phyloP scores from a whole-genome alignment of 257 asterid genomes.

The Catharanthus roseus region DNA sequence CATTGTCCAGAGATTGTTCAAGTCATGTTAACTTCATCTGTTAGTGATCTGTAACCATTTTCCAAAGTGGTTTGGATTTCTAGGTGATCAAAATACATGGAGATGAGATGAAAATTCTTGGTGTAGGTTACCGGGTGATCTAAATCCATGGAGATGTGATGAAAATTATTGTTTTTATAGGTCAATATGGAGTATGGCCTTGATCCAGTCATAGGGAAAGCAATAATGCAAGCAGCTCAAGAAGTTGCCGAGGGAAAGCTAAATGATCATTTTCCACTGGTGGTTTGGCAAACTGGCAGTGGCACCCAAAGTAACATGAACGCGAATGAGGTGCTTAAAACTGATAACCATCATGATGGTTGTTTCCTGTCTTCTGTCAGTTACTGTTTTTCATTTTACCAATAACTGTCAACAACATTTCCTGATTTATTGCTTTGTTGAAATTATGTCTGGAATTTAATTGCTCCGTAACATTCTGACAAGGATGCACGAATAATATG shows the following conservation, averaged over 20 bases:
- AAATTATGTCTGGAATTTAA: not conserved
- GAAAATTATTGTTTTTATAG: constrained; percentile 29
- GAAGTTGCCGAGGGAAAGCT: constrained; percentile 96
- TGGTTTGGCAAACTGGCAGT: constrained; percentile 99
- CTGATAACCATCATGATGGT: constrained; percentile 7
- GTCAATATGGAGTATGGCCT: constrained; percentile 95
- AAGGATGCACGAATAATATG: not conserved
- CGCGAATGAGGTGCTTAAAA: constrained; percentile 78
- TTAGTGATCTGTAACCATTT: not conserved
- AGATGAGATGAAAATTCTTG: constrained; percentile 1
- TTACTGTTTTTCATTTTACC: not conserved
- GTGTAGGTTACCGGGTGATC: not conserved
- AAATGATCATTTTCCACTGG: constrained; percentile 92
- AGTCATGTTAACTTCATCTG: too few relatives aligned
- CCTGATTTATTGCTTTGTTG: not conserved
- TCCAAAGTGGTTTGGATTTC: too few relatives aligned
- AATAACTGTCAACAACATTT: not conserved
- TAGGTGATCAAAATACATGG: not conserved
- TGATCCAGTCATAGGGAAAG: constrained; percentile 86
- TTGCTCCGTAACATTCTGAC: constrained; percentile 3
- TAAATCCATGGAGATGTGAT: not conserved
- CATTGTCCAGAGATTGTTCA: not conserved
- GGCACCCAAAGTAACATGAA: constrained; percentile 99
- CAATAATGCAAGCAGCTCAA: constrained; percentile 94
- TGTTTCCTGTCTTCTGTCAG: not conserved